phyloP scores from a whole-genome alignment of 2,329 filamentous ascomycete species.

The Fusarium goolgardi region DNA sequence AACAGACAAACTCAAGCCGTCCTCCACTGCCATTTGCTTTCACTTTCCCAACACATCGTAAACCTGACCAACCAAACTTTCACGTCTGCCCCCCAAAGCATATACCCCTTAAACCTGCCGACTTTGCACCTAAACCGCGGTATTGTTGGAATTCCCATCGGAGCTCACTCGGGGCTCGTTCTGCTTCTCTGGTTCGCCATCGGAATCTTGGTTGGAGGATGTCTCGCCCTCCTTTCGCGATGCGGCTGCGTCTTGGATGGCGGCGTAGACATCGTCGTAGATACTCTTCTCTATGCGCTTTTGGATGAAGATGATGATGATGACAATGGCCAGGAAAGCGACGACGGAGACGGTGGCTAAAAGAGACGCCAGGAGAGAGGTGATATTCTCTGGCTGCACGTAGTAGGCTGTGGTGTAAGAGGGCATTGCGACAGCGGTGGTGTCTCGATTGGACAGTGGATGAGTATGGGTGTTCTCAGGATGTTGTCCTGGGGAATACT shows the following conservation, averaged over 20 bases:
- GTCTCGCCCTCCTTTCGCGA: not conserved
- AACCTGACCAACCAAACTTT: not conserved
- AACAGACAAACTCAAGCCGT: not conserved
- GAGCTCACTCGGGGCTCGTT: not conserved
- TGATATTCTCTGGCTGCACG: not conserved
- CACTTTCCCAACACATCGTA: not conserved
- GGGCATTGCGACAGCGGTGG: not conserved
- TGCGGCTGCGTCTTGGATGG: not conserved
- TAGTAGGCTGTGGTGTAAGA: not conserved
- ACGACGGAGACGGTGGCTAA: not conserved
- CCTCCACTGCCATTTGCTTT: not conserved
- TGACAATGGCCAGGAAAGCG: not conserved
- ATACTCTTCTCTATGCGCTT: not conserved
- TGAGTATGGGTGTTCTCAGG: not conserved
- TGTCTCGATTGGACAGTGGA: not conserved
- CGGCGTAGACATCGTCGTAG: not conserved
- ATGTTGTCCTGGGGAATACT: no score
- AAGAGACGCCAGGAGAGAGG: not conserved
- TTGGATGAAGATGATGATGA: not conserved
- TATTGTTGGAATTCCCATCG: not conserved
- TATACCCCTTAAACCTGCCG: not conserved
- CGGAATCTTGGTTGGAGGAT: not conserved
- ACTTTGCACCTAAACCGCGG: not conserved
- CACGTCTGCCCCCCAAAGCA: not conserved
- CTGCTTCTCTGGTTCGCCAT: not conserved